Percentiles rank a stretch among this genome's conserved stretches.
These are phyloP conservation scores for Monilinia polystroma DNA, from an alignment of 2,329 filamentous ascomycete species.

Conservation along the genomic window DNA sequence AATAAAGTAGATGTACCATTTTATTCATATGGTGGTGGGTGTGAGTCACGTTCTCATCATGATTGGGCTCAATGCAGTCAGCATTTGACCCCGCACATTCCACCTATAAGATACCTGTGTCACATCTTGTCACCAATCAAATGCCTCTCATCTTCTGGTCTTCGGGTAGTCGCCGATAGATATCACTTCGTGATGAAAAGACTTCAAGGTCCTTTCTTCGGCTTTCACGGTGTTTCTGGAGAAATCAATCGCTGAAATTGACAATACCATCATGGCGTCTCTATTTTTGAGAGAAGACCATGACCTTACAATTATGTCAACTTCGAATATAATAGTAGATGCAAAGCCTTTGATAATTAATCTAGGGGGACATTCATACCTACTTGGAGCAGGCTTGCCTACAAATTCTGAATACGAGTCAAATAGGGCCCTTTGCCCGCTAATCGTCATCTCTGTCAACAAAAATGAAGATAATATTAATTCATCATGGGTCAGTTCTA, in stretches of 20 bases:
- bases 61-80: background rate
- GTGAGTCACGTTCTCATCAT: background rate
- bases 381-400: background rate
- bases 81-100: background rate
- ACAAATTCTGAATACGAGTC: background rate
- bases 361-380: background rate
- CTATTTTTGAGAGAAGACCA: background rate
- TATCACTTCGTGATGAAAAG: background rate
- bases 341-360: background rate
- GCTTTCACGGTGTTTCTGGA: too few relatives aligned
- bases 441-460: background rate
- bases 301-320: background rate
- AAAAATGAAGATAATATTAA: background rate
- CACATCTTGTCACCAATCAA: background rate
- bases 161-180: background rate
- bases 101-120: background rate
- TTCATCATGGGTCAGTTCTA: background rate
- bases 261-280: background rate
- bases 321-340: too few relatives aligned
- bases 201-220: too few relatives aligned
- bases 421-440: background rate
- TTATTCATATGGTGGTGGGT: background rate
- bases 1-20: background rate
- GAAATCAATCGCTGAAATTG: background rate
- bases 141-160: too few relatives aligned